Conservation (phyloP, 2,329 filamentous ascomycete genomes). For the Harringtonia lauricola region DNA sequence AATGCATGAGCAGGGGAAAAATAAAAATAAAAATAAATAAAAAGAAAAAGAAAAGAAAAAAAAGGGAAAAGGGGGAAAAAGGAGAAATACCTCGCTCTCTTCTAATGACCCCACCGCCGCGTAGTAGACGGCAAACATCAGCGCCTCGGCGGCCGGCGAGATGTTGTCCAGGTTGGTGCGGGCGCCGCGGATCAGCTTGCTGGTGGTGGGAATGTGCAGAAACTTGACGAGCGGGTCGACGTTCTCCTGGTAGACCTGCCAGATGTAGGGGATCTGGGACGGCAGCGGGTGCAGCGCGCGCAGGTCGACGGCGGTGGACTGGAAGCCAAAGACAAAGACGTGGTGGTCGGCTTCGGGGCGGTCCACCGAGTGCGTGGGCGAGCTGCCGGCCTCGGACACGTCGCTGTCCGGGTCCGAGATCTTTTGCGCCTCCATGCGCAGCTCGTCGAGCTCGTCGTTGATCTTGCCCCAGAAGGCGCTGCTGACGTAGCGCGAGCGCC, state of each 20-base stretch:
- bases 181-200: slow-evolving; percentile 29
- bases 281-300: slow-evolving; percentile 37
- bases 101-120: slow-evolving; percentile 47
- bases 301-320: slow-evolving; percentile 54
- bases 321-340: slow-evolving; percentile 62
- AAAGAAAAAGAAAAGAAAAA: not conserved
- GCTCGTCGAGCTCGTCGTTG: slow-evolving; percentile 50
- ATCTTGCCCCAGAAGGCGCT: slow-evolving; percentile 68
- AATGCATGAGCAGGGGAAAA: not conserved
- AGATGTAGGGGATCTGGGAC: slow-evolving; percentile 42
- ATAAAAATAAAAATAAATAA: not conserved
- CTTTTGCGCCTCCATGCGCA: slow-evolving; percentile 37
- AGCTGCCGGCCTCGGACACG: slow-evolving; percentile 47
- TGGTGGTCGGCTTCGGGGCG: slow-evolving; percentile 44
- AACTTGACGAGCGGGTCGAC: slow-evolving; percentile 32
- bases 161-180: slow-evolving; percentile 48
- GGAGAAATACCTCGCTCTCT: slow-evolving; percentile 38
- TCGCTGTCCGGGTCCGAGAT: slow-evolving; percentile 45
- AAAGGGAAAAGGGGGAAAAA: not conserved
- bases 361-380: slow-evolving; percentile 30
- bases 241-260: slow-evolving; percentile 39
- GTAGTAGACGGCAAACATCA: slow-evolving; percentile 54
- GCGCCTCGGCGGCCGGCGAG: slow-evolving; percentile 42
- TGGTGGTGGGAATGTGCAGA: slow-evolving; percentile 34
- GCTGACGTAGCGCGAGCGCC: slow-evolving; percentile 61